Conservation (phyloP, 2,329 filamentous ascomycete genomes). For the Leptographium lundbergii region DNA sequence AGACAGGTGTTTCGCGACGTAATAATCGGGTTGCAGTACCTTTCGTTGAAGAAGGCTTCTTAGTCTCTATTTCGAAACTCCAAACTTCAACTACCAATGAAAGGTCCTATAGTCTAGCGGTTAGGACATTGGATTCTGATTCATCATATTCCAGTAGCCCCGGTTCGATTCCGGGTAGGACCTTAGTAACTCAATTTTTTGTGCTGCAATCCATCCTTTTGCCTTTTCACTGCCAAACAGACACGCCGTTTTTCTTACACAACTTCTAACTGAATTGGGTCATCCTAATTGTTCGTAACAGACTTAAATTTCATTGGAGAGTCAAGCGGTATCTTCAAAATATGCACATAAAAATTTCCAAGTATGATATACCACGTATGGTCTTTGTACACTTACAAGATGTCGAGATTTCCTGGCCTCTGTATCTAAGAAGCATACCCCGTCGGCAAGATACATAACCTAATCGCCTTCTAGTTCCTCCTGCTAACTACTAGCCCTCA, state of each 20-base stretch:
- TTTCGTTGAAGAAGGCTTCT: neutral
- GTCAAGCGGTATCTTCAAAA: too few relatives aligned
- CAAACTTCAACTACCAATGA: neutral
- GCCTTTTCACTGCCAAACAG: neutral
- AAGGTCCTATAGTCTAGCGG: slow-evolving; percentile 3
- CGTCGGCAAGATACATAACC: neutral
- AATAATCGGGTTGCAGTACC: too few relatives aligned
- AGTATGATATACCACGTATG: too few relatives aligned
- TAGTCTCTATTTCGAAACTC: neutral
- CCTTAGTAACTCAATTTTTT: neutral
- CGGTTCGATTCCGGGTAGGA: slow-evolving; percentile 3
- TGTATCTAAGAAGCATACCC: too few relatives aligned
- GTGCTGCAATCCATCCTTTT: neutral
- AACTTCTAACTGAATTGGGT: too few relatives aligned
- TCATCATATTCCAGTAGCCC: neutral
- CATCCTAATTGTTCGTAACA: too few relatives aligned
- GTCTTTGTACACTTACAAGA: too few relatives aligned
- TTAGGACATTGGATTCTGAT: slow-evolving; percentile 4
- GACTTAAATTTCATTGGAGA: too few relatives aligned
- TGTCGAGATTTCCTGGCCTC: neutral
- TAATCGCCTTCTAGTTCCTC: neutral
- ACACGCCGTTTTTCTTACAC: too few relatives aligned
- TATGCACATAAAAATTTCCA: too few relatives aligned
- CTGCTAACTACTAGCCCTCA: neutral
- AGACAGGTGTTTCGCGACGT: too few relatives aligned